Evolutionary conservation across 345 rosid genomes (phyloP), one percentile per base, ranked within the genome.

Genomic region (Combretum micranthum): DNA sequence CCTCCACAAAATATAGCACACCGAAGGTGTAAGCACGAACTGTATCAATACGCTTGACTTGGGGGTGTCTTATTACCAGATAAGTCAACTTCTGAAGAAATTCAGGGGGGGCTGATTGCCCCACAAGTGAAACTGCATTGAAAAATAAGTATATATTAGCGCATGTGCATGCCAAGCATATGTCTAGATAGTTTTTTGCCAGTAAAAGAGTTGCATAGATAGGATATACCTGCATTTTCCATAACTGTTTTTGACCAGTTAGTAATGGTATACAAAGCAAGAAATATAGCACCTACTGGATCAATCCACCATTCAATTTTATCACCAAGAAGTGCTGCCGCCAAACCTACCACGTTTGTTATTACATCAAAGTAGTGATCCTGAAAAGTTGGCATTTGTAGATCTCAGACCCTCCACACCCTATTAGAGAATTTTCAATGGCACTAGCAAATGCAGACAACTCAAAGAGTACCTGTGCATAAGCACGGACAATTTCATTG

Each of bases 21-120:
- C 98, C 96, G 8, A 88, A 88, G 32, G 95, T 84, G 70, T 92
- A 92, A 42, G 98, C 96, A 8, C 96, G 95, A 21, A 93, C 94
- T 2, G 99, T 93, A 55, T 88, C 99, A 0, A 93, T 75, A 13
- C 81, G 89, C 76, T 83, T 83, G 71, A 93, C 77, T 57, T 62
- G 67, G 12, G 89, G 89, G 65, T 88, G 97, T 61, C 86, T 72
- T 61, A 79, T 50, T 20, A 83, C 91, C 53, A 86, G 73, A 57
- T 93, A 88, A 4, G 97, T 93, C 26, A 88, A 42, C 59, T 88
- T 86, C 55, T 88, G 99, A 42, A 88, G 47, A 63, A 93, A 65
- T 63, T 93, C 91, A 0, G 96, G 94, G 49, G 97, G 71, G 22
- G 99, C 99, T 46, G 97, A 76, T 69, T 93, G 85, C 61, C 99